Evolutionary conservation across 345 rosid species (phyloP).

Genomic region (Microthlaspi erraticum): DNA sequence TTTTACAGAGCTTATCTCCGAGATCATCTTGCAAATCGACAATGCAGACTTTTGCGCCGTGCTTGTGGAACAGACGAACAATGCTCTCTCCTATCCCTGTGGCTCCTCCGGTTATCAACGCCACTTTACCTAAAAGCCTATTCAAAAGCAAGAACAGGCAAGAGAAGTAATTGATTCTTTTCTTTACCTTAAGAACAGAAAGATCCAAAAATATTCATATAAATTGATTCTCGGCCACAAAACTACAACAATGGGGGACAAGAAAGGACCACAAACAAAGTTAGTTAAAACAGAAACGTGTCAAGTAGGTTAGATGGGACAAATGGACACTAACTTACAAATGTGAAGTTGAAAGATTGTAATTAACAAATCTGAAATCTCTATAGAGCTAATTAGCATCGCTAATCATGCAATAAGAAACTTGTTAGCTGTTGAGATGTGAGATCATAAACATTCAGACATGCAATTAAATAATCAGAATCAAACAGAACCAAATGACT

Average conservation of each 20-base stretch:
- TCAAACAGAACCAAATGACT: background rate
- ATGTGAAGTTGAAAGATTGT: constrained; percentile 20
- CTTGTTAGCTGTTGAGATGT: background rate
- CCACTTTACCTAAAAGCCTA: constrained; percentile 78
- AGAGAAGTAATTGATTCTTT: no score
- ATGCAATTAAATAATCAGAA: background rate
- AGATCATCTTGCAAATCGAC: constrained; percentile 70
- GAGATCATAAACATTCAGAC: background rate
- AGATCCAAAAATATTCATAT: background rate
- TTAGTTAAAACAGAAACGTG: constrained; percentile 20
- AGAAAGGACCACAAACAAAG: constrained; percentile 20
- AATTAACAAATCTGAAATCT: background rate
- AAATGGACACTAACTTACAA: constrained; percentile 1
- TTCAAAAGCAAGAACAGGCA: constrained; percentile 1
- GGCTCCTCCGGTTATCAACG: constrained; percentile 88
- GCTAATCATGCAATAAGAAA: background rate
- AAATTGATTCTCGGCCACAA: constrained; percentile 13
- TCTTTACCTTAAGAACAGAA: no score
- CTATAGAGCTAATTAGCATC: constrained; percentile 1
- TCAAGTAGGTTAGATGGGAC: constrained; percentile 15
- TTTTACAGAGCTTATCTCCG: constrained; percentile 53
- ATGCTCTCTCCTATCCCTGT: constrained; percentile 91
- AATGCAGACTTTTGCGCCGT: constrained; percentile 82
- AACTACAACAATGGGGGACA: background rate
- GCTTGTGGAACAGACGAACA: constrained; percentile 68